A percentile compares a stretch with the other conserved stretches of the same genome.
These are phyloP conservation scores for Penicillium aurantiogriseum DNA, from an alignment of 2,329 filamentous ascomycete species.

Conservation along the genomic window DNA sequence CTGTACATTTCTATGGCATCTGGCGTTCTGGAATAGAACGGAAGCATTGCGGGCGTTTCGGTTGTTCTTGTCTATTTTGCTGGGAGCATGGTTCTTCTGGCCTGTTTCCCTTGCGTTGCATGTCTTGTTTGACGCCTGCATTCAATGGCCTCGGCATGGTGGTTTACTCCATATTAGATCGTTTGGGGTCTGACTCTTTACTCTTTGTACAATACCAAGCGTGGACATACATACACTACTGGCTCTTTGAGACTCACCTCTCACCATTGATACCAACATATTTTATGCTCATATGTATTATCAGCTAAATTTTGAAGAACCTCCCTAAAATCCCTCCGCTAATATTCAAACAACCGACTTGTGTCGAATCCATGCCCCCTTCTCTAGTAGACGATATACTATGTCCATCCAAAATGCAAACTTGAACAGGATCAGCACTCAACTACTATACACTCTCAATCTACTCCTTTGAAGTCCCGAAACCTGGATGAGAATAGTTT, in stretches of 20 bases:
- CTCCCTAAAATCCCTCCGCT: neutral
- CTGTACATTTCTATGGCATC: constrained; percentile 21
- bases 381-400: neutral
- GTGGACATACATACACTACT: constrained; percentile 9
- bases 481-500: neutral
- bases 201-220: constrained; percentile 12
- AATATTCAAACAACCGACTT: too few relatives aligned
- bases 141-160: neutral
- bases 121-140: neutral
- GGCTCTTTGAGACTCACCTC: constrained; percentile 8
- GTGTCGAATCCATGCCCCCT: neutral
- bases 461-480: neutral
- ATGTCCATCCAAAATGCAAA: neutral
- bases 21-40: constrained; percentile 23
- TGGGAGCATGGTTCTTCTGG: neutral
- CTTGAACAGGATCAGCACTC: too few relatives aligned
- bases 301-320: neutral
- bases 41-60: constrained; percentile 30
- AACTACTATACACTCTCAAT: neutral
- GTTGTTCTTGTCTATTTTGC: constrained; percentile 14
- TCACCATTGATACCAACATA: constrained; percentile 9
- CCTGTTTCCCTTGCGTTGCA: neutral
- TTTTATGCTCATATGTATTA: neutral
- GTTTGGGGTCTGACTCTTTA: neutral
- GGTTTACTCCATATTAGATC: neutral